phyloP scores from a whole-genome alignment of 768 basidiomycete species.

The Boletales sp. region DNA sequence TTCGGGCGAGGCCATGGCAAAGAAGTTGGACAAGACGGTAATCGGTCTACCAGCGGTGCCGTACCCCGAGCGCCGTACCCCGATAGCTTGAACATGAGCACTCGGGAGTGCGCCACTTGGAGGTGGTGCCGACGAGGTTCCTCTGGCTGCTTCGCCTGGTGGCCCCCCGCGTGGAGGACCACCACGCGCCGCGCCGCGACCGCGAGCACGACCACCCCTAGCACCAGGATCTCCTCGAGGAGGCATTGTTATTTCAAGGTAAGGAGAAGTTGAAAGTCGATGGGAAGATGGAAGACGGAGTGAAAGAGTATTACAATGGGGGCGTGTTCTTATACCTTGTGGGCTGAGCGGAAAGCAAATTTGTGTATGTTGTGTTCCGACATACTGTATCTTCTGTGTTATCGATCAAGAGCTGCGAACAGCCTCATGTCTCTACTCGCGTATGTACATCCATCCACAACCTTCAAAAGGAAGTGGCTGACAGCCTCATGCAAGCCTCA shows the following conservation, averaged over 20 bases:
- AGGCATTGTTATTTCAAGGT: conserved; percentile 33
- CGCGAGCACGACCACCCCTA: conserved; percentile 22
- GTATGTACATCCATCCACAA: conserved; percentile 5
- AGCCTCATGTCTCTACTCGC: not conserved
- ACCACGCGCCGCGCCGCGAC: conserved; percentile 25
- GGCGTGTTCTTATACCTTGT: conserved; percentile 19
- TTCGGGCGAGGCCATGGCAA: conserved; percentile 57
- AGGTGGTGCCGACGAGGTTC: conserved; percentile 24
- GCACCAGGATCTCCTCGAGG: conserved; percentile 28
- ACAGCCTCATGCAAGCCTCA: conserved; percentile 29
- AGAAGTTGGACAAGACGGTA: conserved; percentile 56
- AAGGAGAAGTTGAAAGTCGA: not conserved
- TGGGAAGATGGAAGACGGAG: conserved; percentile 18
- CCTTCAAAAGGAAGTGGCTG: conserved; percentile 3
- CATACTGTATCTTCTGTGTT: conserved; percentile 8
- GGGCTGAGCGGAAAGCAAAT: conserved; percentile 5
- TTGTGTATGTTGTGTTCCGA: conserved; percentile 26
- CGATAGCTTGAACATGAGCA: conserved; percentile 48
- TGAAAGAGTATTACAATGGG: conserved; percentile 6
- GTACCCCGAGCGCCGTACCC: conserved; percentile 65
- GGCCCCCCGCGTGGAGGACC: conserved; percentile 30
- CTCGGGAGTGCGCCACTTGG: conserved; percentile 32
- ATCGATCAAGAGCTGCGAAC: conserved; percentile 17
- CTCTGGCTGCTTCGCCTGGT: conserved; percentile 15
- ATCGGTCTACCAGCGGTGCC: conserved; percentile 52